Base-by-base conservation (phyloP, 1,284 basidiomycete genomes). In the Ganoderma lucidum region DNA sequence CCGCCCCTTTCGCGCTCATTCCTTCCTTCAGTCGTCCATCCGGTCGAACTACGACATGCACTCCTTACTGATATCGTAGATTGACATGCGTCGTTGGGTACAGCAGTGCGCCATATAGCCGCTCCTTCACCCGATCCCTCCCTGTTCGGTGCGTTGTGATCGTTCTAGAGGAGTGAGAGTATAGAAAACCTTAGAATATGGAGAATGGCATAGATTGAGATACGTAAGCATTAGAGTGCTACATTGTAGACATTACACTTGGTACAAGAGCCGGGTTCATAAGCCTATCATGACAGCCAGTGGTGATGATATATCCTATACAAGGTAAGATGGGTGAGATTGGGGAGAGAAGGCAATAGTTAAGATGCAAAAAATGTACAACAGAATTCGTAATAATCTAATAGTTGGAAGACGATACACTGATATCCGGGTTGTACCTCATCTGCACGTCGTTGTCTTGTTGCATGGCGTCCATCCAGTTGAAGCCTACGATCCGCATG, bases 391-490 rank as follows among this genome's bases (percentile, higher is more conserved):
- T 39, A 17, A 35, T 35, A 35, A 35, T 35, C 41, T 61, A 61
- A 23, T 61, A 61, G n/a, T 42, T 12, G 37, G 59, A 41, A 61
- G 37, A 41, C 15, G 59, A 30, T n/a, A 61, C 59, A 17, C 59
- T 41, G 59, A 61, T 17, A 42, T 61, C 59, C 19, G 59, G 59
- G 23, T 61, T 23, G 23, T 44, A 61, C 23, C 39, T 61, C 73
- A 75, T 74, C 32, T 72, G 68, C 10, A 70, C 51, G 44, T 74
- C 71, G 32, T 35, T 63, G 59, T 75, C 73, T 30, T 69, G 71
- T 51, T 71, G 71, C 62, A 75, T 69, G 5, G 70, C 56, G 14
- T 75, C 75, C 75, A 79, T 76, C 78, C 78, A 79, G 58, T 70
- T 76, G 70, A 79, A 79, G 6, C 78, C 78, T 79, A 48, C 2